Percentiles rank a stretch among this genome's conserved stretches.
Conservation (phyloP, 768 basidiomycete species). For the Boletus pseudopeckii region DNA sequence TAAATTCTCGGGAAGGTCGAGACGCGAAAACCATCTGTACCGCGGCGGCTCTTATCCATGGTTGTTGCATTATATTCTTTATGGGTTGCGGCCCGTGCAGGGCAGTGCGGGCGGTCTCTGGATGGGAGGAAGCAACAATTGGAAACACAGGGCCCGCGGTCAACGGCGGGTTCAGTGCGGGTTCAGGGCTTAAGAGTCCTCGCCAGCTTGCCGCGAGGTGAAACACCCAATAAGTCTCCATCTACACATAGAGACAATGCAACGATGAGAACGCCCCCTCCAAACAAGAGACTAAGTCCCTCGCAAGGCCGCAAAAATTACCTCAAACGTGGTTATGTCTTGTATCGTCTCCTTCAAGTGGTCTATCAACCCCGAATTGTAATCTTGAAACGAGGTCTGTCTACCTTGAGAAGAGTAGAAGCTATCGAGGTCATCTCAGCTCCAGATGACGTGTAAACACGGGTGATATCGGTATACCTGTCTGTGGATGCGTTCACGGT, state of each 20-base stretch:
- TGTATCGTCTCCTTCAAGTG: constrained; percentile 46
- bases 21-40: constrained; percentile 83
- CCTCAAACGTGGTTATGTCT: constrained; percentile 69
- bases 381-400: constrained; percentile 75
- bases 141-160: constrained; percentile 44
- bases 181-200: constrained; percentile 26
- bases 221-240: constrained; percentile 82
- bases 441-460: not conserved
- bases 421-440: constrained; percentile 35
- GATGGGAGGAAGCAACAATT: not conserved
- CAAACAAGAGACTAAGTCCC: not conserved
- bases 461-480: constrained; percentile 44
- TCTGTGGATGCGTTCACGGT: constrained; percentile 78
- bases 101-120: constrained; percentile 6
- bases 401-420: constrained; percentile 88
- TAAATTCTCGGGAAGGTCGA: constrained; percentile 67
- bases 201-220: constrained; percentile 76
- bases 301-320: constrained; percentile 23
- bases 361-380: constrained; percentile 62
- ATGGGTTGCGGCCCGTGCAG: not conserved
- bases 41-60: constrained; percentile 67
- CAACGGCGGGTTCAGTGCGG: constrained; percentile 38
- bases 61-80: constrained; percentile 7
- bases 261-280: not conserved
- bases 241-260: constrained; percentile 42